phyloP scores from a whole-genome alignment of 2,329 filamentous ascomycete genomes.

The Aureobasidium sp. region DNA sequence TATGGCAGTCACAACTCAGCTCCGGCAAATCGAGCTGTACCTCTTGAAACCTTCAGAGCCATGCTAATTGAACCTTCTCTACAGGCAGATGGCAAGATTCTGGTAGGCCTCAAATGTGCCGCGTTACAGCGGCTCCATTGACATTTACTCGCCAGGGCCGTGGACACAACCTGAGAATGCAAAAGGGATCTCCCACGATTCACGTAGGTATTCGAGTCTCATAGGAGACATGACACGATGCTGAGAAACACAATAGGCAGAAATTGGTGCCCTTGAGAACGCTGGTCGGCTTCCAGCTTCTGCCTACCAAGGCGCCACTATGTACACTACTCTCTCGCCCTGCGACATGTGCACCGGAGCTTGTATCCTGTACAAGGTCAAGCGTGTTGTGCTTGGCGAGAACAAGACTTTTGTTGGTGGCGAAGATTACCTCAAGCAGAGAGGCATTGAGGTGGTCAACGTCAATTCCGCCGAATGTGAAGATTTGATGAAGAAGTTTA shows the following conservation, averaged over 20 bases:
- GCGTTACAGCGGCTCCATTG: neutral
- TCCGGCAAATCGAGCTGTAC: neutral
- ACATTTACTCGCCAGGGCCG: constrained; percentile 37
- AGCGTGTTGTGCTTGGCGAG: constrained; percentile 69
- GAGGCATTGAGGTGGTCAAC: constrained; percentile 67
- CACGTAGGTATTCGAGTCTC: constrained; percentile 47
- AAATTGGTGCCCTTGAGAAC: constrained; percentile 69
- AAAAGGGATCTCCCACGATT: constrained; percentile 63
- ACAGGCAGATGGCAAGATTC: constrained; percentile 57
- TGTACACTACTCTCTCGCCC: constrained; percentile 74
- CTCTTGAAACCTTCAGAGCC: too few species aligned
- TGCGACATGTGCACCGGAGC: constrained; percentile 80
- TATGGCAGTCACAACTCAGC: too few species aligned
- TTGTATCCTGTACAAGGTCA: constrained; percentile 68
- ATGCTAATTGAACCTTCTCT: neutral
- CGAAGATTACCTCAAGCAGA: constrained; percentile 60
- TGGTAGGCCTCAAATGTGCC: constrained; percentile 28
- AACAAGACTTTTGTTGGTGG: constrained; percentile 69
- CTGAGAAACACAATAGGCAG: constrained; percentile 46
- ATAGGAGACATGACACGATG: neutral
- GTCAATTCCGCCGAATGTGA: constrained; percentile 59
- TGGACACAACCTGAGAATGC: constrained; percentile 70
- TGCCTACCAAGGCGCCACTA: constrained; percentile 54
- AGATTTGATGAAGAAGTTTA: constrained; percentile 64
- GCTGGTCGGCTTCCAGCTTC: constrained; percentile 64